Evolutionary conservation across 2,329 filamentous ascomycete genomes (phyloP).

Genomic region (Trichoderma harzianum): DNA sequence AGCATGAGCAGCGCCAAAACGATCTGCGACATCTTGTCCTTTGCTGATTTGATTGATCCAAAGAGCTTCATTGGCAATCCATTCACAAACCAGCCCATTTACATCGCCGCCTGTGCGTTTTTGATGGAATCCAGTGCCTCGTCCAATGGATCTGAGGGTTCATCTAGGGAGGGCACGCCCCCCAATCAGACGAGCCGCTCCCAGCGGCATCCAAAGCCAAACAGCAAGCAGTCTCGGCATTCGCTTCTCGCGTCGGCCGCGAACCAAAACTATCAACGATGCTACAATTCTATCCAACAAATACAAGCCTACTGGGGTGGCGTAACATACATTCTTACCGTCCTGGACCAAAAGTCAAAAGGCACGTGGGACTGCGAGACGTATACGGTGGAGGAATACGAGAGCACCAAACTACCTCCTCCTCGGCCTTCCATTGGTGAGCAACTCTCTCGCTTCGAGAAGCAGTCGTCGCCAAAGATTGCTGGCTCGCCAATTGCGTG

Average conservation of each 20-base stretch:
- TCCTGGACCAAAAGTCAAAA: constrained; percentile 82
- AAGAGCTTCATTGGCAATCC: constrained; percentile 86
- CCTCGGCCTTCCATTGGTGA: constrained; percentile 34
- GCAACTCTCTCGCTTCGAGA: constrained; percentile 44
- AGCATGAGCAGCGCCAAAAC: constrained; percentile 90
- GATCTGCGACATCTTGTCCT: constrained; percentile 82
- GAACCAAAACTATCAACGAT: constrained; percentile 82
- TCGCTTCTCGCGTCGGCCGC: constrained; percentile 75
- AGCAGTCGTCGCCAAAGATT: constrained; percentile 48
- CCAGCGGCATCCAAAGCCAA: constrained; percentile 17
- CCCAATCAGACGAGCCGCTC: constrained; percentile 25
- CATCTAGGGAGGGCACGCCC: constrained; percentile 53
- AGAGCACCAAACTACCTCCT: constrained; percentile 58
- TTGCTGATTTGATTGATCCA: constrained; percentile 79
- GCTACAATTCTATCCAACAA: constrained; percentile 77
- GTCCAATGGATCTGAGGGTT: constrained; percentile 62
- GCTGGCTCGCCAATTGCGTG: constrained; percentile 62
- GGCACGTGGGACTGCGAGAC: constrained; percentile 77
- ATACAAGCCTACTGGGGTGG: constrained; percentile 85
- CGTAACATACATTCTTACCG: constrained; percentile 80
- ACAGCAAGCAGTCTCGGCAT: constrained; percentile 56
- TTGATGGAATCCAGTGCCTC: constrained; percentile 71
- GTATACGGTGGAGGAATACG: constrained; percentile 70
- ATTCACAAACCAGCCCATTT: constrained; percentile 87
- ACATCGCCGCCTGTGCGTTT: constrained; percentile 86